phyloP scores from a whole-genome alignment of 257 asterid genomes.

The Asclepias syriaca region DNA sequence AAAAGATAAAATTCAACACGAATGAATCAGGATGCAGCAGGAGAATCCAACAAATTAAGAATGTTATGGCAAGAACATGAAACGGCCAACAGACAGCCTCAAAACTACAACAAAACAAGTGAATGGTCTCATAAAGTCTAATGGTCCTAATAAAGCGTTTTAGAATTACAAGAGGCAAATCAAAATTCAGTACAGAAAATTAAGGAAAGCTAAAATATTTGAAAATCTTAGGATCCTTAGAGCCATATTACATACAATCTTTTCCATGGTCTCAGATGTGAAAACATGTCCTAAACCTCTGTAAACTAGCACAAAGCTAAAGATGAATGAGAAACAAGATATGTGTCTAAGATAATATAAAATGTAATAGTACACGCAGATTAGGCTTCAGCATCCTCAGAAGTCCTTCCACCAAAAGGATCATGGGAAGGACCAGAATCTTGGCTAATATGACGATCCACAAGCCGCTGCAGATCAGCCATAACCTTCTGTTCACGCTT shows the following conservation, averaged over 20 bases:
- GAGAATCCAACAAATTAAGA: too few relatives aligned
- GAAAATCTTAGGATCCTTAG: background rate
- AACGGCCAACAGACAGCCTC: too few relatives aligned
- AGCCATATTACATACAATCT: background rate
- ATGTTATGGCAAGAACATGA: too few relatives aligned
- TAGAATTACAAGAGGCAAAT: background rate
- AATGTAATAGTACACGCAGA: slow-evolving; percentile 13
- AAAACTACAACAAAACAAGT: too few relatives aligned
- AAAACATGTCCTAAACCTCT: background rate
- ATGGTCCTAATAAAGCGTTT: background rate
- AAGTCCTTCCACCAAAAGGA: slow-evolving; percentile 66
- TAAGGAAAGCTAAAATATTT: background rate
- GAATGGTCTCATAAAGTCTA: too few relatives aligned
- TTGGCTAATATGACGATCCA: slow-evolving; percentile 90
- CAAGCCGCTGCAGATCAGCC: slow-evolving; percentile 96
- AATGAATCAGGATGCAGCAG: too few relatives aligned
- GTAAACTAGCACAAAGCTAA: background rate
- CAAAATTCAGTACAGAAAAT: background rate
- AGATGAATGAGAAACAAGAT: background rate
- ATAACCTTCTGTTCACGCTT: slow-evolving; percentile 97
- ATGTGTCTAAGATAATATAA: background rate
- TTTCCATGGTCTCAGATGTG: background rate
- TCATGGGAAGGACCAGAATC: slow-evolving; percentile 86
- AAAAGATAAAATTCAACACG: too few relatives aligned
- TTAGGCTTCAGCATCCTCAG: slow-evolving; percentile 59